A percentile compares a stretch with the other conserved stretches of the same genome.
Conservation (phyloP, 257 asterid species). For the Solanum pinnatisectum region DNA sequence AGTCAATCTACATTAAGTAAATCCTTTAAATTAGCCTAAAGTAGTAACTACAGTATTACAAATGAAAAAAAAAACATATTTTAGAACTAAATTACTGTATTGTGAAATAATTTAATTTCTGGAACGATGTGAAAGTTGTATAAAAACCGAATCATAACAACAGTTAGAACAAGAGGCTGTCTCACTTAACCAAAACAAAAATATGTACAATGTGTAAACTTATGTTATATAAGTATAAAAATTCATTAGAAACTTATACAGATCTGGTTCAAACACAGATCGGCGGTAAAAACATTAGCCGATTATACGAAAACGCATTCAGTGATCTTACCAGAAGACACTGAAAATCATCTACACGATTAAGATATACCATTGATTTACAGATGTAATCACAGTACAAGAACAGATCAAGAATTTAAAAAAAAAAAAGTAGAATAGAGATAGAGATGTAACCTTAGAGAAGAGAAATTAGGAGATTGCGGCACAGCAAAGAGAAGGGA, state of each 20-base stretch:
- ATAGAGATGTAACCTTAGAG: neutral
- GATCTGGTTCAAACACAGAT: neutral
- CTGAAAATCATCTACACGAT: neutral
- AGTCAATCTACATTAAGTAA: neutral
- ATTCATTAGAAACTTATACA: neutral
- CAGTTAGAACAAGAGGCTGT: neutral
- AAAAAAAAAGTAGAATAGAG: neutral
- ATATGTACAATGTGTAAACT: neutral
- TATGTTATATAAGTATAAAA: neutral
- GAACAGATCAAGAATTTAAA: neutral
- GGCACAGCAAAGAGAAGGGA: neutral
- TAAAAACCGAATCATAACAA: neutral
- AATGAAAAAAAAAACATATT: neutral
- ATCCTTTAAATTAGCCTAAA: neutral
- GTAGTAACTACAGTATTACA: neutral
- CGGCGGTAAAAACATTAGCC: neutral
- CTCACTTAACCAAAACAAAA: neutral
- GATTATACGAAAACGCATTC: neutral
- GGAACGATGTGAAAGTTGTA: neutral
- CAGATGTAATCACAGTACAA: neutral
- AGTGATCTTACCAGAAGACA: neutral
- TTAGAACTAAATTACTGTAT: neutral
- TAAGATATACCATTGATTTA: neutral
- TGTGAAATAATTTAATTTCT: neutral
- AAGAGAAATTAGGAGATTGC: neutral